Evolutionary conservation across 257 asterid genomes (phyloP).

Genomic region (Plectranthus barbatus): DNA sequence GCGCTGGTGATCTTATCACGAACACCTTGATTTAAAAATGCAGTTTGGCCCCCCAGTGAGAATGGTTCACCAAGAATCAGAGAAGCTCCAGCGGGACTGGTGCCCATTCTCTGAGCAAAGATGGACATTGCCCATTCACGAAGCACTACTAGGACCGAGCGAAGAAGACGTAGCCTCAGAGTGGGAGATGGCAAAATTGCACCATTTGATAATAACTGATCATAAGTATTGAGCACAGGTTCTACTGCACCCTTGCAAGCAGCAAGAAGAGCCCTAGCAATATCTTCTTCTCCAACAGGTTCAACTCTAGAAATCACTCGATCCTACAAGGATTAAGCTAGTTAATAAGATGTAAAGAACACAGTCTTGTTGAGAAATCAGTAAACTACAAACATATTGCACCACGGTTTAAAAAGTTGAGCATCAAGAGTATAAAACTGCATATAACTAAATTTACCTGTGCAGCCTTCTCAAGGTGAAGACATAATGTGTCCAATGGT

Average conservation of each 20-base stretch:
- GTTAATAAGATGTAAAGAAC: slow-evolving; percentile 2
- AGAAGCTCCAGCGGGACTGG: slow-evolving; percentile 77
- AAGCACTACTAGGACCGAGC: slow-evolving; percentile 72
- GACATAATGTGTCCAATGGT: slow-evolving; percentile 81
- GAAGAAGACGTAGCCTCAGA: slow-evolving; percentile 71
- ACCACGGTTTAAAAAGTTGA: not conserved
- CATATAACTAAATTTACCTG: slow-evolving; percentile 27
- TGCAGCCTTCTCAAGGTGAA: slow-evolving; percentile 93
- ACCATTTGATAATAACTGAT: slow-evolving; percentile 70
- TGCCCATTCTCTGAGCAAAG: slow-evolving; percentile 68
- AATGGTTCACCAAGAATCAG: slow-evolving; percentile 68
- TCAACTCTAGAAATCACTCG: slow-evolving; percentile 65
- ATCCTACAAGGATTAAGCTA: slow-evolving; percentile 42
- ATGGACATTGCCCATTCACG: slow-evolving; percentile 84
- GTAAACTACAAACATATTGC: not conserved
- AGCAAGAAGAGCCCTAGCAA: slow-evolving; percentile 78
- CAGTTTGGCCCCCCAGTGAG: slow-evolving; percentile 52
- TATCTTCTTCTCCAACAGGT: slow-evolving; percentile 83
- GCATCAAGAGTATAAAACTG: not conserved
- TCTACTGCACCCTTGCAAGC: slow-evolving; percentile 87
- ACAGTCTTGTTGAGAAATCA: not conserved
- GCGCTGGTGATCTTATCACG: slow-evolving; percentile 86
- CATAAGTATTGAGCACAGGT: slow-evolving; percentile 78
- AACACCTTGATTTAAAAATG: slow-evolving; percentile 57
- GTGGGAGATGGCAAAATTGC: slow-evolving; percentile 62